Conservation (phyloP, 2,329 filamentous ascomycete genomes). For the Phyllachora maydis region DNA sequence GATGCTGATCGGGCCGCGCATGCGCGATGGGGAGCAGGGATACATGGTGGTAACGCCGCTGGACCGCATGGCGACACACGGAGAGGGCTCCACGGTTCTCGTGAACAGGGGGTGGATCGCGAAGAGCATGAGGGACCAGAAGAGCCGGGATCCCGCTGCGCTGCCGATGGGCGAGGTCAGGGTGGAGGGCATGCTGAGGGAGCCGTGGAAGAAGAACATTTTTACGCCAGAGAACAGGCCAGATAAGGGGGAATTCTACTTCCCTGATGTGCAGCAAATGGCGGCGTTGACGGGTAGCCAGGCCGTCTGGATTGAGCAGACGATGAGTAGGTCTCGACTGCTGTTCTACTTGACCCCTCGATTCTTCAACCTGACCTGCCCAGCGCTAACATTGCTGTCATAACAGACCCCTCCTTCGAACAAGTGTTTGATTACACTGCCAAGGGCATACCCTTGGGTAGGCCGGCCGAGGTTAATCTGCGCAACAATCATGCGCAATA, state of each 20-base stretch:
- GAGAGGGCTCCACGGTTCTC: conserved; percentile 49
- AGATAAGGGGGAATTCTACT: conserved; percentile 74
- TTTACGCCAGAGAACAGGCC: conserved; percentile 87
- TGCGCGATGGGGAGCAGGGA: conserved; percentile 76
- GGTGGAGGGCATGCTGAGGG: conserved; percentile 66
- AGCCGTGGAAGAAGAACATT: conserved; percentile 94
- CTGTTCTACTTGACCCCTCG: conserved; percentile 1
- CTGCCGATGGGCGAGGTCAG: conserved; percentile 51
- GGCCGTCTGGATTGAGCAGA: conserved; percentile 87
- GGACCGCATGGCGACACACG: too few relatives aligned
- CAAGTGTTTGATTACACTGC: conserved; percentile 53
- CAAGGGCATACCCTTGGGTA: conserved; percentile 75
- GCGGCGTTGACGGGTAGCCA: conserved; percentile 63
- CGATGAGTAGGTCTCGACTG: conserved; percentile 45
- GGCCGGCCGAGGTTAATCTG: conserved; percentile 75
- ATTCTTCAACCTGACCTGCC: conserved; percentile 5
- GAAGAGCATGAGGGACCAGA: conserved; percentile 49
- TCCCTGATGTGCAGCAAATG: conserved; percentile 88
- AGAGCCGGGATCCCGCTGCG: conserved; percentile 37
- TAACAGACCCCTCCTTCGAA: conserved; percentile 56
- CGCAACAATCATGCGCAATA: conserved; percentile 96
- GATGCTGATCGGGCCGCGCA: conserved; percentile 85
- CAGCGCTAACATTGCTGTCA: conserved; percentile 2
- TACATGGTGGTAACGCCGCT: conserved; percentile 85
- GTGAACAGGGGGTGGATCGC: conserved; percentile 86